Percentiles rank a stretch among this genome's conserved stretches.
These are phyloP conservation scores for Amoebophrya sp. DNA, from an alignment of 169 alveolate species.

Conservation along the genomic window DNA sequence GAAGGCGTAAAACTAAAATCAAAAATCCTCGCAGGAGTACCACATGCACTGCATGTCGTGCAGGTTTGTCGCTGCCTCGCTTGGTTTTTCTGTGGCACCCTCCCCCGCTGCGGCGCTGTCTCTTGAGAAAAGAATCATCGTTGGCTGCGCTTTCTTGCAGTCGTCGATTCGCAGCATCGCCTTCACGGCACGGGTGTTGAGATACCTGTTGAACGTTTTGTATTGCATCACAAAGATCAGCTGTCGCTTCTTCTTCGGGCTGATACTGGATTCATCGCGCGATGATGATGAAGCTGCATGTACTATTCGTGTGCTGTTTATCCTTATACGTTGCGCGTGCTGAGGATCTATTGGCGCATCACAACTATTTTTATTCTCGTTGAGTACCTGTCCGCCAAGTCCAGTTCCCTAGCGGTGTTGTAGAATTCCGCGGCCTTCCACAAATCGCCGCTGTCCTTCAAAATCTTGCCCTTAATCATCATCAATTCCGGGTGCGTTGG, in stretches of 20 bases:
- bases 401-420: conserved; percentile 59
- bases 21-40: too few species aligned
- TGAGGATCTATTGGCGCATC: too few species aligned
- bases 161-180: conserved; percentile 16
- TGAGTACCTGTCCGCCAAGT: conserved; percentile 71
- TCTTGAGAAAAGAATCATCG: neutral
- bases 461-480: neutral
- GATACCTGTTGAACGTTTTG: neutral
- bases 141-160: neutral
- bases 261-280: too few species aligned
- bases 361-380: conserved; percentile 44
- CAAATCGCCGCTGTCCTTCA: neutral
- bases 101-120: neutral
- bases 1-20: too few species aligned
- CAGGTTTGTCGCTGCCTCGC: conserved; percentile 38
- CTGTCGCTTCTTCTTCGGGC: too few species aligned
- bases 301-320: neutral
- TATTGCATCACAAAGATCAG: too few species aligned
- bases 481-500: neutral
- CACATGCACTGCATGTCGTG: conserved; percentile 53
- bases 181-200: neutral
- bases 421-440: conserved; percentile 26
- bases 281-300: neutral
- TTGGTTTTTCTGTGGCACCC: neutral
- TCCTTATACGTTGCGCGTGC: too few species aligned